These are phyloP conservation scores for Vickermania ingenoplastis DNA, from an alignment of 208 protist species.

Conservation along the genomic window DNA sequence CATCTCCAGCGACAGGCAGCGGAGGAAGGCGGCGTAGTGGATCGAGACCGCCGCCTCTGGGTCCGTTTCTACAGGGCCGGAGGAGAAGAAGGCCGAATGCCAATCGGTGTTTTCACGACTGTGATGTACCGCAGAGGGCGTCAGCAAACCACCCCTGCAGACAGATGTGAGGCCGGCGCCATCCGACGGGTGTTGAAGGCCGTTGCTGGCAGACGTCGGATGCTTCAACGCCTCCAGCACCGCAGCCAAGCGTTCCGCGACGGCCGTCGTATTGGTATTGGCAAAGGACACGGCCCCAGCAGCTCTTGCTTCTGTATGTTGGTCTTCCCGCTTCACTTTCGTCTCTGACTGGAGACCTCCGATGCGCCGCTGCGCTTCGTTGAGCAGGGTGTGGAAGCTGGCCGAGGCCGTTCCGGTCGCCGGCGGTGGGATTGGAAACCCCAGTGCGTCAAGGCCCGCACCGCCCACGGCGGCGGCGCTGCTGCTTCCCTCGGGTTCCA, in stretches of 20 bases:
- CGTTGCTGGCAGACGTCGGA: neutral
- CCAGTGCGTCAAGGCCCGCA: neutral
- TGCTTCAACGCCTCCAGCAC: neutral
- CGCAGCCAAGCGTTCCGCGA: neutral
- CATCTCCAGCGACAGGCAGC: constrained; percentile 29
- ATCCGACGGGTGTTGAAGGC: constrained; percentile 3
- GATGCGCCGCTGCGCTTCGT: neutral
- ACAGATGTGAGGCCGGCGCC: neutral
- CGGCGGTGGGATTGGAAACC: neutral
- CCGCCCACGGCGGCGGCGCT: neutral
- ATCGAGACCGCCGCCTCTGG: constrained; percentile 16
- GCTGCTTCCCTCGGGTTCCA: too few relatives aligned
- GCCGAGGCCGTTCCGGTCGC: neutral
- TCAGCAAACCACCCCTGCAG: constrained; percentile 12
- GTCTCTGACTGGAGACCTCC: too few relatives aligned
- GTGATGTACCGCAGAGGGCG: neutral
- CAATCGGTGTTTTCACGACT: neutral
- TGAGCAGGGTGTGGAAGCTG: neutral
- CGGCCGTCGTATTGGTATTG: neutral
- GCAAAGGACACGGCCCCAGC: too few relatives aligned
- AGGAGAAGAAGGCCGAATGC: neutral
- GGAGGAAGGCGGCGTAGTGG: constrained; percentile 17
- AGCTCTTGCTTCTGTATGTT: too few relatives aligned
- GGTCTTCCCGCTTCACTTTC: too few relatives aligned
- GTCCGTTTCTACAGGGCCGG: neutral